These are phyloP conservation scores for Hortaea werneckii DNA, from an alignment of 2,329 filamentous ascomycete species.

Conservation along the genomic window DNA sequence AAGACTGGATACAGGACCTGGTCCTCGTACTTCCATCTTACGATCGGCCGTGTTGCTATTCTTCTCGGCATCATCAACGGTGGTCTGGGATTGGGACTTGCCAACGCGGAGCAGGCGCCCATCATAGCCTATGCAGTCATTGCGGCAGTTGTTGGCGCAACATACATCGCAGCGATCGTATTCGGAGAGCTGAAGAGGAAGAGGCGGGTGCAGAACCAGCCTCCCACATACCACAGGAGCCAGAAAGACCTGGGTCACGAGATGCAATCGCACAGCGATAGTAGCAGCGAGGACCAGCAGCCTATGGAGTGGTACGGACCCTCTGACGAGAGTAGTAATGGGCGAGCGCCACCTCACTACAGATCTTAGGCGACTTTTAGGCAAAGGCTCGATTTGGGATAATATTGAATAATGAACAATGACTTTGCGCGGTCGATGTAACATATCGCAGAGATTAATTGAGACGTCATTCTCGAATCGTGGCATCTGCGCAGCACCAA, in stretches of 20 bases:
- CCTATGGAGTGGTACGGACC: background rate
- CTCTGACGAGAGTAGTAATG: background rate
- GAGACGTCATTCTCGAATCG: too few species aligned
- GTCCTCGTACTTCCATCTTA: slow-evolving; percentile 32
- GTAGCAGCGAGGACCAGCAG: background rate
- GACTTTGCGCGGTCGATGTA: too few species aligned
- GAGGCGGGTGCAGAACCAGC: background rate
- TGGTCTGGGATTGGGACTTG: slow-evolving; percentile 42
- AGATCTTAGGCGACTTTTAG: too few species aligned
- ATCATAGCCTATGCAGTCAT: slow-evolving; percentile 41
- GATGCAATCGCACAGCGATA: background rate
- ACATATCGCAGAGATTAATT: too few species aligned
- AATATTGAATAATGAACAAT: too few species aligned
- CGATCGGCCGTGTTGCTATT: slow-evolving; percentile 29
- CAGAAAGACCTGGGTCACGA: background rate
- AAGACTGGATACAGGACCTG: slow-evolving; percentile 35
- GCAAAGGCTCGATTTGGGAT: too few species aligned
- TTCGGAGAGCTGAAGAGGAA: slow-evolving; percentile 18
- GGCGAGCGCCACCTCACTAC: too few species aligned
- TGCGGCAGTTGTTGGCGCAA: slow-evolving; percentile 36
- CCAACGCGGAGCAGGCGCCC: slow-evolving; percentile 23
- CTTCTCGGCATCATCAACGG: slow-evolving; percentile 47
- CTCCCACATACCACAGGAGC: background rate
- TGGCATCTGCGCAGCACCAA: too few species aligned
- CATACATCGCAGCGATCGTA: slow-evolving; percentile 28